Evolutionary conservation across 257 asterid genomes (phyloP).

Genomic region (Ilex aquifolium): DNA sequence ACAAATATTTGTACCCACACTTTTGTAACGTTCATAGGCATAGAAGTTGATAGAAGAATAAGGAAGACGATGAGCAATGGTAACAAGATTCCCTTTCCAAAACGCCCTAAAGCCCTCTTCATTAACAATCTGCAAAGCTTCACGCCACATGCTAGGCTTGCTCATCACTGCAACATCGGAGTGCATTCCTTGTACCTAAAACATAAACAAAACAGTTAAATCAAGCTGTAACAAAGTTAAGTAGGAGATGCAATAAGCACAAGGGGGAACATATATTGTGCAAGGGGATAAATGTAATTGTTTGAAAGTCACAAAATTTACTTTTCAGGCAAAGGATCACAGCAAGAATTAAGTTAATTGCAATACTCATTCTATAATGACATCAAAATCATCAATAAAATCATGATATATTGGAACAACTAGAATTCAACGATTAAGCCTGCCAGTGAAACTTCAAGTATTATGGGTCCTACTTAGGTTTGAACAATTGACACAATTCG

Average conservation of each 20-base stretch:
- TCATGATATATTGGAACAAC: too few species aligned
- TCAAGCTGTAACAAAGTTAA: too few species aligned
- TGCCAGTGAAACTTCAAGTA: too few species aligned
- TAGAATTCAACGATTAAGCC: too few species aligned
- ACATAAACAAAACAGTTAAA: not conserved
- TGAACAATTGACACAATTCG: too few species aligned
- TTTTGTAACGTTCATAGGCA: slow-evolving; percentile 73
- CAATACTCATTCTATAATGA: not conserved
- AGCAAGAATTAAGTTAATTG: not conserved
- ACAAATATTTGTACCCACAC: slow-evolving; percentile 33
- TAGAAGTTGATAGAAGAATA: slow-evolving; percentile 80
- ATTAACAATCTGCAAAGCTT: slow-evolving; percentile 60
- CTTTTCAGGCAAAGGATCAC: not conserved
- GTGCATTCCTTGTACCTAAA: slow-evolving; percentile 93
- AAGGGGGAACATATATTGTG: not conserved
- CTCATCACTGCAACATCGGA: slow-evolving; percentile 71
- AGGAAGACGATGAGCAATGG: slow-evolving; percentile 88
- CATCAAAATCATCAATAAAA: not conserved
- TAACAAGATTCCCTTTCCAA: slow-evolving; percentile 96
- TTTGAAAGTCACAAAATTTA: not conserved
- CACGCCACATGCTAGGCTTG: slow-evolving; percentile 69
- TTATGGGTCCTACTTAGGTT: too few species aligned
- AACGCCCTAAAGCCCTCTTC: slow-evolving; percentile 94
- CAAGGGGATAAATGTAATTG: not conserved
- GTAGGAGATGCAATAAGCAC: not conserved